phyloP scores from a whole-genome alignment of 345 rosid species.

The Salix udensis region DNA sequence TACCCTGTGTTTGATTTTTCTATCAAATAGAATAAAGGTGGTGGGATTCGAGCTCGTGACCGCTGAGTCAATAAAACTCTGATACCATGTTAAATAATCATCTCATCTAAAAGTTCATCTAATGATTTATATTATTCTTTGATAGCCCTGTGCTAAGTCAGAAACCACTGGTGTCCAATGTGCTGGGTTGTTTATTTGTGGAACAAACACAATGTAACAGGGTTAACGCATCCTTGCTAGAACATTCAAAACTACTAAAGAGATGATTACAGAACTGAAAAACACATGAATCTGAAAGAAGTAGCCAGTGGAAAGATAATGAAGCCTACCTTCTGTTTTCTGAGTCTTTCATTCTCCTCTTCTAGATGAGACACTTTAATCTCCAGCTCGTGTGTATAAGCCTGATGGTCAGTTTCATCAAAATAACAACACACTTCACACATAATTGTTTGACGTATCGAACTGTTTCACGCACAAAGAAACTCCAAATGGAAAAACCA shows the following conservation, averaged over 20 bases:
- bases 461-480: background rate
- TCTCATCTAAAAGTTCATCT: too few species aligned
- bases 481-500: background rate
- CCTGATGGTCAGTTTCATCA: background rate
- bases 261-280: background rate
- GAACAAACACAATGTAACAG: too few species aligned
- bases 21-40: too few species aligned
- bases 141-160: too few species aligned
- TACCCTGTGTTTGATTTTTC: too few species aligned
- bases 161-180: too few species aligned
- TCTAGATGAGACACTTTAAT: background rate
- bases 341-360: background rate
- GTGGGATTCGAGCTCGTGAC: too few species aligned
- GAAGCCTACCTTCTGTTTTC: background rate
- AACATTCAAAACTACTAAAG: background rate
- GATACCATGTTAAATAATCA: too few species aligned
- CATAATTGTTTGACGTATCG: background rate
- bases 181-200: too few species aligned
- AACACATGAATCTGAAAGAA: background rate
- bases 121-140: too few species aligned
- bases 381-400: background rate
- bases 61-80: too few species aligned
- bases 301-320: background rate
- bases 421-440: background rate
- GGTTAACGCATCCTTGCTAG: too few species aligned